Evolutionary conservation across 2,329 filamentous ascomycete species (phyloP), one percentile per base, ranked within the genome.

Genomic region (Pseudocercospora cruenta): DNA sequence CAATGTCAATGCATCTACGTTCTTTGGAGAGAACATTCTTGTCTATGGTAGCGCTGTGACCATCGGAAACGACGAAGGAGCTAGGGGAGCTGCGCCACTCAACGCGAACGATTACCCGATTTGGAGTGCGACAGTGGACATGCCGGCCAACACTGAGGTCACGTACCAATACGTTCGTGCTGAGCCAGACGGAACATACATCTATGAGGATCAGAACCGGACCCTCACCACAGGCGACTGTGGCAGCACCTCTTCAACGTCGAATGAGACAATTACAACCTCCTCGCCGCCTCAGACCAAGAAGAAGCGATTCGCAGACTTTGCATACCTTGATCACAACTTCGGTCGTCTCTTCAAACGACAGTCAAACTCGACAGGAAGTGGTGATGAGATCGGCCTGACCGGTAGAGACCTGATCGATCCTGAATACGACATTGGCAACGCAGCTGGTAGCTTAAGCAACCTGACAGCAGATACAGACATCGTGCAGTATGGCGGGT

Each of bases 391-490:
- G 65, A 58, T 84, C 28, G 90, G 90, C 16, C 81, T 91, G 1
- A 84, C 88, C 1, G 84, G 83, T 43, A 85, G 90, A 16, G 83
- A 92, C 67, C 81, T 91, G 6, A 82, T 92, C 28, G 83, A 83
- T 60, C 89, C 90, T 1, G 83, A 85, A 31, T 92, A 92, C 73
- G 78, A 82, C 12, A 91, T 92, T 72, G 81, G 86, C 70, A 91
- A 91, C 75, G 85, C 83, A 53, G 85, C 85, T 1, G 82, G 81
- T 19, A 70, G 75, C 21, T 64, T 84, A 1, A 79, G 77, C 5
- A 78, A 80, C 64, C 73, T 73, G 57, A 83, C 90, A 0, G 85
- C 92, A 61, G 83, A 87, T 69, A 91, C 90, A 0, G 86, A 92
- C 73, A 79, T 92, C 8, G 83, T 89, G 8, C 90, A 92, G 75